These are phyloP conservation scores for Gastrodia elata DNA, from an alignment of 106 monocot species.

Conservation along the genomic window DNA sequence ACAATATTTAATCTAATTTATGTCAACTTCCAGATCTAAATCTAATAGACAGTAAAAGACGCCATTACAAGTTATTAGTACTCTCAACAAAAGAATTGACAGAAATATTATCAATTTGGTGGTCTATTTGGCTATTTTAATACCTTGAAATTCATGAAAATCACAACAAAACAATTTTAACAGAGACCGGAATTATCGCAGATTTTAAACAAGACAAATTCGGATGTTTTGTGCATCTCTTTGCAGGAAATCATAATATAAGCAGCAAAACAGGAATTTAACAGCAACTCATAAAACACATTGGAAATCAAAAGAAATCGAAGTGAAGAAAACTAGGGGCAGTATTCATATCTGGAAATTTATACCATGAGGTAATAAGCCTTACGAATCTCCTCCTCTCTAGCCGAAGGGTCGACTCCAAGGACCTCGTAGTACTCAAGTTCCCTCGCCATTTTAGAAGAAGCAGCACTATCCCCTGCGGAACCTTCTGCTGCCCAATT, in stretches of 20 bases:
- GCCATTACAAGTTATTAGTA: not conserved
- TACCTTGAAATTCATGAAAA: not conserved
- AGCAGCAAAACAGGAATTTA: not conserved
- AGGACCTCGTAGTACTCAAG: constrained; percentile 66
- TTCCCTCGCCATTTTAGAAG: constrained; percentile 27
- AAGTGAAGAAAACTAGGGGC: not conserved
- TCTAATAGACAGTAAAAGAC: not conserved
- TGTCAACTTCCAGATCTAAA: not conserved
- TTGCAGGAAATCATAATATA: not conserved
- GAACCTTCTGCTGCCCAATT: not conserved
- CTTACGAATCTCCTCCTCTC: constrained; percentile 64
- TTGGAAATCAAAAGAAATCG: not conserved
- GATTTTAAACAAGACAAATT: no score
- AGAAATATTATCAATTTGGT: not conserved
- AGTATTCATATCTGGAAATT: not conserved
- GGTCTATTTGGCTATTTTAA: not conserved
- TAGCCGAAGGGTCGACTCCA: constrained; percentile 36
- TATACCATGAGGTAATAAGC: constrained; percentile 67
- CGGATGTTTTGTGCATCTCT: no score
- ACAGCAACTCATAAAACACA: not conserved
- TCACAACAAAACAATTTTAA: not conserved
- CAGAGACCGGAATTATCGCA: no score
- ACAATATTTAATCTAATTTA: not conserved
- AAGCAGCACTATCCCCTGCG: not conserved
- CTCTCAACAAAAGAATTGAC: not conserved